Evolutionary conservation across 306 rosid species (phyloP).

Genomic region (Vachellia pachyceras): DNA sequence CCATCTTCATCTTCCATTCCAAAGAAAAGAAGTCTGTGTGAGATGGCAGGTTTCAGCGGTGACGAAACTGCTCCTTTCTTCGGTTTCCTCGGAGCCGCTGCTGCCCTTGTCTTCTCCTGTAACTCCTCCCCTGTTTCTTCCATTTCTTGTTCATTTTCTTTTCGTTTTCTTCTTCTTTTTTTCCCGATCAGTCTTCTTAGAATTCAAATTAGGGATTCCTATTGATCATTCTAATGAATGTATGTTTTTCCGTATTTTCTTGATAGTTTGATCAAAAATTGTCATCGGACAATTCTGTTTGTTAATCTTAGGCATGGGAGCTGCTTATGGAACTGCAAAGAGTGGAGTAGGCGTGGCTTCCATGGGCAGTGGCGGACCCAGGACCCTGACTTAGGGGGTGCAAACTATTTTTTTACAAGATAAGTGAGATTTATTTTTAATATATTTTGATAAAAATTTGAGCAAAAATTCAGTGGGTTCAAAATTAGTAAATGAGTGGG

Average conservation of each 20-base stretch:
- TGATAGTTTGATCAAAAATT: not conserved
- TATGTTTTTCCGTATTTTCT: not conserved
- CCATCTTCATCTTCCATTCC: conserved; percentile 10
- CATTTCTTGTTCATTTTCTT: not conserved
- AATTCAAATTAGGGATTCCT: not conserved
- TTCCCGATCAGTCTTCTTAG: not conserved
- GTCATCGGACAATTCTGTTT: not conserved
- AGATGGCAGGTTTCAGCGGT: conserved; percentile 56
- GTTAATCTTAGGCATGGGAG: conserved; percentile 71
- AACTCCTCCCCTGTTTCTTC: conserved; percentile 30
- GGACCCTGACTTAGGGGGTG: too few relatives aligned
- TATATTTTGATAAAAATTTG: too few relatives aligned
- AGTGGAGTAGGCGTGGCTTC: conserved; percentile 87
- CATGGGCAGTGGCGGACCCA: too few relatives aligned
- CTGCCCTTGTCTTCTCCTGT: conserved; percentile 71
- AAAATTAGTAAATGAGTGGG: too few relatives aligned
- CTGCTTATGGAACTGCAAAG: conserved; percentile 84
- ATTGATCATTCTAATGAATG: not conserved
- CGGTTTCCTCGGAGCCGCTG: conserved; percentile 70
- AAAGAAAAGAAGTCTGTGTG: not conserved
- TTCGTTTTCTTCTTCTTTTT: not conserved
- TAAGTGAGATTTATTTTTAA: too few relatives aligned
- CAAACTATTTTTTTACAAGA: too few relatives aligned
- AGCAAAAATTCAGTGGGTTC: too few relatives aligned
- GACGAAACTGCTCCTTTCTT: conserved; percentile 75